Percentiles rank a stretch among this genome's conserved stretches.
Conservation (phyloP, 1,284 basidiomycete species). For the Austropuccinia psidii region DNA sequence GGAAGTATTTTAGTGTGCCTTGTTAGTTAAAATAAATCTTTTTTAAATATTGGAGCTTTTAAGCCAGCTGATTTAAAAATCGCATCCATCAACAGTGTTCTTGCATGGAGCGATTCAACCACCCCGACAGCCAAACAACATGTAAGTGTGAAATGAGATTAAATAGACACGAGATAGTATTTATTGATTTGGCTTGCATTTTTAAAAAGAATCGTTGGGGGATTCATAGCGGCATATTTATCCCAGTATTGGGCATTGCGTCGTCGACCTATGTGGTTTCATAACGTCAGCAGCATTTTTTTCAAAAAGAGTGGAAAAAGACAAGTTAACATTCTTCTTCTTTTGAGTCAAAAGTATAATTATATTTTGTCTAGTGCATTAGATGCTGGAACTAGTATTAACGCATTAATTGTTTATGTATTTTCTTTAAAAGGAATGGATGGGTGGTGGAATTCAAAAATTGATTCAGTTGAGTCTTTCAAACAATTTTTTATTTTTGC, state of each 20-base stretch:
- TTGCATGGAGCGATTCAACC: slow-evolving; percentile 25
- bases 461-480: slow-evolving; percentile 9
- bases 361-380: slow-evolving; percentile 42
- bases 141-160: slow-evolving; percentile 7
- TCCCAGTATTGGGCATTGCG: slow-evolving; percentile 43
- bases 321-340: not conserved
- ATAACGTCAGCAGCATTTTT: slow-evolving; percentile 39
- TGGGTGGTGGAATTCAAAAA: slow-evolving; percentile 25
- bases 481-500: not conserved
- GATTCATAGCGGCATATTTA: slow-evolving; percentile 42
- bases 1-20: slow-evolving; percentile 42
- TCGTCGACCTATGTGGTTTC: slow-evolving; percentile 42
- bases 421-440: slow-evolving; percentile 33
- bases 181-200: no score
- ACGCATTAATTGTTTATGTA: slow-evolving; percentile 44
- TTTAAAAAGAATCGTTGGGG: slow-evolving; percentile 31
- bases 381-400: slow-evolving; percentile 45
- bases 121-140: slow-evolving; percentile 23
- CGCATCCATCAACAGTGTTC: slow-evolving; percentile 4
- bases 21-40: slow-evolving; percentile 23
- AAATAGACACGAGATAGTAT: no score
- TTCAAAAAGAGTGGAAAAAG: not conserved
- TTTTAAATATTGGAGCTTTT: not conserved
- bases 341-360: slow-evolving; percentile 36
- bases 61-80: not conserved